These are phyloP conservation scores for Lentinus brumalis DNA, from an alignment of 768 basidiomycete species.

Conservation along the genomic window DNA sequence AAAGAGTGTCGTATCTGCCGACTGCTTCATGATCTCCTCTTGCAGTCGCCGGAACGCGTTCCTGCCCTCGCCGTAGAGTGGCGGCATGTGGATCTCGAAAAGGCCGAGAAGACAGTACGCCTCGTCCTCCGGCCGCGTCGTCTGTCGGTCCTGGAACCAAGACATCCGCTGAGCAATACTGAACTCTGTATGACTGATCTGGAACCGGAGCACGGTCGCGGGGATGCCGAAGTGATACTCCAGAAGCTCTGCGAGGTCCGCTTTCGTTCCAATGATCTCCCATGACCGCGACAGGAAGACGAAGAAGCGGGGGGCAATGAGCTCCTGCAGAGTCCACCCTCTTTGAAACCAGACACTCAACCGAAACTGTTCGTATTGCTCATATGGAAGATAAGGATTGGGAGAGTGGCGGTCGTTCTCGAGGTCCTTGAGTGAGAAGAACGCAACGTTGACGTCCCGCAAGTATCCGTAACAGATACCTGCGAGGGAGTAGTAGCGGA, in stretches of 20 bases:
- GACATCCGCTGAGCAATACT: not conserved
- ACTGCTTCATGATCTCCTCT: not conserved
- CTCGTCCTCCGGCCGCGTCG: not conserved
- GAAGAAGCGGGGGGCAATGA: not conserved
- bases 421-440: too few relatives aligned
- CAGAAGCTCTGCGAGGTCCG: not conserved
- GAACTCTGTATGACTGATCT: not conserved
- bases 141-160: not conserved
- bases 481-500: not conserved
- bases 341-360: too few relatives aligned
- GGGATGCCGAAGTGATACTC: too few relatives aligned
- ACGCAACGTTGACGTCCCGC: not conserved
- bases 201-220: not conserved
- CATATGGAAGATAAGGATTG: too few relatives aligned
- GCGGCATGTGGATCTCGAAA: not conserved
- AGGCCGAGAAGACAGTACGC: not conserved
- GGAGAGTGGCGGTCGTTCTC: too few relatives aligned
- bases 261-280: not conserved
- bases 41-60: not conserved
- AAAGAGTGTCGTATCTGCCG: not conserved
- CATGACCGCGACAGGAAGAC: not conserved
- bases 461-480: not conserved
- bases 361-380: not conserved
- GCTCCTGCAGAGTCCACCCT: not conserved
- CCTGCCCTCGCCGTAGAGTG: not conserved